Conservation (phyloP, 2,329 filamentous ascomycete genomes). For the Pestalotiopsis sp. region DNA sequence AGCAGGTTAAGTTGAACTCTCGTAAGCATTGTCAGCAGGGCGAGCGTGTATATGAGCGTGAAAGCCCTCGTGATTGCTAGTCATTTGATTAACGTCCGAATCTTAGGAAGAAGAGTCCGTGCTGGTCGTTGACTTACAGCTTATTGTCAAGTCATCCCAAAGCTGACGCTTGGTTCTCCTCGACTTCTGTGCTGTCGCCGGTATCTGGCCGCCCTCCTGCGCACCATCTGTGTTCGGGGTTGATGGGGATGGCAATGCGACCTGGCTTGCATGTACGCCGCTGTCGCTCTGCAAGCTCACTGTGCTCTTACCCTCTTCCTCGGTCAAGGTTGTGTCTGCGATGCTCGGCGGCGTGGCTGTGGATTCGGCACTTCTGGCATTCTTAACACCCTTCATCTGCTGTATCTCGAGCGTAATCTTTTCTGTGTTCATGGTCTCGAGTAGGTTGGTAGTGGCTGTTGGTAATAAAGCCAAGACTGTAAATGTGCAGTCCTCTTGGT, state of each 20-base stretch:
- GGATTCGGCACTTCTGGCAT: conserved; percentile 60
- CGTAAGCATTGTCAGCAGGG: conserved; percentile 87
- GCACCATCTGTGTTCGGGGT: conserved; percentile 37
- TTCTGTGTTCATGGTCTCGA: conserved; percentile 88
- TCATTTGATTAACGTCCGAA: conserved; percentile 15
- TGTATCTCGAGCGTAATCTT: conserved; percentile 92
- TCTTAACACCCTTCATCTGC: conserved; percentile 80
- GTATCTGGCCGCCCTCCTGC: conserved; percentile 42
- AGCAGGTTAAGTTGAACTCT: conserved; percentile 96
- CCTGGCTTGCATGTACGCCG: conserved; percentile 81
- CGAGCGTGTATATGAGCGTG: conserved; percentile 88
- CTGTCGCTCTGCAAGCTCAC: conserved; percentile 78
- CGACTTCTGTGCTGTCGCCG: conserved; percentile 49
- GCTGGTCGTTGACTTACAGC: conserved; percentile 62
- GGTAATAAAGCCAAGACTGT: conserved; percentile 95
- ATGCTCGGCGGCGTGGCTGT: conserved; percentile 56
- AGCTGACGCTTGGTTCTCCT: conserved; percentile 86
- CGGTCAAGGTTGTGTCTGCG: conserved; percentile 73
- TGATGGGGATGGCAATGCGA: conserved; percentile 58
- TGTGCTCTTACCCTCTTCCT: conserved; percentile 82
- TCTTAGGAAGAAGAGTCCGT: neutral
- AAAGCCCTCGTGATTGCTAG: conserved; percentile 87
- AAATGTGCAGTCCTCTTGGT: conserved; percentile 98
- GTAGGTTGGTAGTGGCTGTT: conserved; percentile 85
- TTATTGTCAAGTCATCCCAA: conserved; percentile 97